Conservation (phyloP, 257 asterid species). For the Petrea volubilis region DNA sequence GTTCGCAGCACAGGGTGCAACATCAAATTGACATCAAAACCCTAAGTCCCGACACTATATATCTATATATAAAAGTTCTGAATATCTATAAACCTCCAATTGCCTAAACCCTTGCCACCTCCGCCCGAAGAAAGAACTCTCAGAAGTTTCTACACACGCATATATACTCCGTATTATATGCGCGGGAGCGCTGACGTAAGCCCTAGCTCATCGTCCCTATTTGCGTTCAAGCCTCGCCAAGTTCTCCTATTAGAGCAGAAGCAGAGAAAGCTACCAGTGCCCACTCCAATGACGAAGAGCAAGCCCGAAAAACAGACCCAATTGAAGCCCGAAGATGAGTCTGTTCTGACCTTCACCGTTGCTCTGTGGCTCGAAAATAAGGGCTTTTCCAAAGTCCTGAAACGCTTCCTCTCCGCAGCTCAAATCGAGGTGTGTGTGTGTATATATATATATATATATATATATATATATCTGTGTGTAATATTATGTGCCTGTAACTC, state of each 20-base stretch:
- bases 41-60: neutral
- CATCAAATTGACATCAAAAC: neutral
- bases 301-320: neutral
- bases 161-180: constrained; percentile 27
- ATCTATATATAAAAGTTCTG: neutral
- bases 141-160: neutral
- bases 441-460: neutral
- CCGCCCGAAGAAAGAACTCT: neutral
- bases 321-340: constrained; percentile 41
- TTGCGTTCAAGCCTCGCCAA: constrained; percentile 55
- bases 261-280: constrained; percentile 17
- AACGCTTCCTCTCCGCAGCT: constrained; percentile 50
- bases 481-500: neutral
- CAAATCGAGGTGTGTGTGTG: constrained; percentile 43
- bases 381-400: constrained; percentile 51
- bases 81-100: neutral
- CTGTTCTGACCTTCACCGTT: constrained; percentile 36
- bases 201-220: constrained; percentile 28
- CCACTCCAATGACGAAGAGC: constrained; percentile 32
- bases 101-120: constrained; percentile 15
- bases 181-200: constrained; percentile 33
- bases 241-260: constrained; percentile 42
- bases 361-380: constrained; percentile 51
- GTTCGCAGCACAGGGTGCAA: constrained; percentile 11
- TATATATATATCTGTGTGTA: neutral